Evolutionary conservation across 345 rosid genomes (phyloP), one percentile per base, ranked within the genome.

Genomic region (Atalantia buxifolia): DNA sequence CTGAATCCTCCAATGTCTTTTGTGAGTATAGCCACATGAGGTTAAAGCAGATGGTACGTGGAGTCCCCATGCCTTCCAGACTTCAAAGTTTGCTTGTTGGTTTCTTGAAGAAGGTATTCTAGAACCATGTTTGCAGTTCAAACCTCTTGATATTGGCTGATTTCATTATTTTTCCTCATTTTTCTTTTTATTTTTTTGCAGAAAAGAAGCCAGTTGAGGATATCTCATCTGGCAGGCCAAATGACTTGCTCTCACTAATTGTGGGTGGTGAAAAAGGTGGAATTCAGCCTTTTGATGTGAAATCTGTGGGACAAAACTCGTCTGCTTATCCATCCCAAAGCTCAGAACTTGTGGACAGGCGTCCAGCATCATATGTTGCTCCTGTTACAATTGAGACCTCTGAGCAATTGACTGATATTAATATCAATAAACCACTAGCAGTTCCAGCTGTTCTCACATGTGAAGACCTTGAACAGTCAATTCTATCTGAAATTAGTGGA

Each of bases 391-490:
- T 74, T 81, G 90, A 78, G 80, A 83, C 77, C 56, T 28, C 68
- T 9, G 84, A 81, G 74, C 85, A 82, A 81, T 33, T 80, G 38
- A 30, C 76, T 69, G 81, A 81, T 53, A 67, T 40, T 55, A 70
- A 36, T 64, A 67, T 38, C 73, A 76, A 62, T 36, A 83, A 89
- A 66, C 74, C 81, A 80, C 83, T 86, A 74, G 82, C 79, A 72
- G 88, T 76, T 82, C 85, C 90, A 40, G 83, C 97, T 77, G 91
- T 96, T 75, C 95, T 96, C 81, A 96, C 99, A 69, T 96, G 99
- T 76, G 99, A 92, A 88, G 99, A 96, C 85, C 98, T 96, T 77
- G 99, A 96, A 85, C 97, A 90, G 81, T 89, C 98, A 71, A 91
- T 96, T 82, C 79, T 96, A 79, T 92, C 94, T 33, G 97, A 86